Evolutionary conservation across 2,329 filamentous ascomycete genomes (phyloP), one percentile per base, ranked within the genome.

Genomic region (Trichoderma koningii): DNA sequence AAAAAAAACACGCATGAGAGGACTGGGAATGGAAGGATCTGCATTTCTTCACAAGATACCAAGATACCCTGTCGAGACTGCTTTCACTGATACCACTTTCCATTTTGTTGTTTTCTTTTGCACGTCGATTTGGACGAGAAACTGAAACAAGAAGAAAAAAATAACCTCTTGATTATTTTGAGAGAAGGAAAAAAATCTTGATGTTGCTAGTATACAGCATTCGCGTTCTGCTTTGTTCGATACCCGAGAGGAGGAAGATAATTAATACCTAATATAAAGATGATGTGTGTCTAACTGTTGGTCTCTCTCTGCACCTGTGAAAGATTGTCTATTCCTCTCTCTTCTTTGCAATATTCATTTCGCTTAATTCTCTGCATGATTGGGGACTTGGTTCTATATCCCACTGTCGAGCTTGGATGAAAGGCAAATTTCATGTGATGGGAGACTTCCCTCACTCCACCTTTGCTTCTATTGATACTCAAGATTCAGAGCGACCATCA

Each of bases 1-100:
- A 30, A 68, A 70, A 71, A 72, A 73, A 72, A 73, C 71, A 71
- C 70, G 72, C 71, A 74, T 75, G 74, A 73, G 75, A 76, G 77
- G 78, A 78, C 77, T 77, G 73, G 79, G 80, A 77, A 79, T 77
- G 76, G 76, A 78, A 71, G 73, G 80, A 79, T 82, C 78, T 83
- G 82, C 81, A 83, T 84, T 83, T 83, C 73, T 76, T 77, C 74
- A 74, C 74, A 77, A 78, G 77, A 78, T 78, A 78, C 77, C 79
- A 79, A 82, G 81, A 83, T 83, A 83, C 81, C 81, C 81, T 80
- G 78, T 81, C 78, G 76, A 82, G 78, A 81, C 78, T 81, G 79
- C 77, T 77, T 79, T 78, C 74, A 74, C 72, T 77, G 76, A 77
- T 77, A 78, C 76, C 76, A 77, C 70, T 76, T 76, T 77, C 69